A percentile compares a stretch with the other conserved stretches of the same genome.
These are phyloP conservation scores for Cutaneotrichosporon sp. DNA, from an alignment of 1,284 basidiomycete species.

Conservation along the genomic window DNA sequence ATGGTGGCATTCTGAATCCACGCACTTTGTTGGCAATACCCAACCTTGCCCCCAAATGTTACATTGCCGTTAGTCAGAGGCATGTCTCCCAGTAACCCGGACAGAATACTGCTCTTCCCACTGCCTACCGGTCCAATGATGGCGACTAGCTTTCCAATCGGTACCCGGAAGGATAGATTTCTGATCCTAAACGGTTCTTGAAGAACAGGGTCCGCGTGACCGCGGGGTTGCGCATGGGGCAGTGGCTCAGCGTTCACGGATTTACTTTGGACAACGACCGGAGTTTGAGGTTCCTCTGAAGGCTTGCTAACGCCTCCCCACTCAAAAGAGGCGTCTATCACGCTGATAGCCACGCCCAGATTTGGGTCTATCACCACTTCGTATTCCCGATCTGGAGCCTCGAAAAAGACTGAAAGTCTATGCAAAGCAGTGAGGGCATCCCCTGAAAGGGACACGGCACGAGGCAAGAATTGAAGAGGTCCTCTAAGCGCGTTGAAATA, in stretches of 20 bases:
- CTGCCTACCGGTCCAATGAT: constrained; percentile 59
- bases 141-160: constrained; percentile 58
- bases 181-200: constrained; percentile 53
- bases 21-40: constrained; percentile 68
- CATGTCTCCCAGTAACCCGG: constrained; percentile 69
- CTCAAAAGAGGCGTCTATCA: constrained; percentile 58
- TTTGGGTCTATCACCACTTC: constrained; percentile 50
- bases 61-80: constrained; percentile 54
- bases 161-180: constrained; percentile 55
- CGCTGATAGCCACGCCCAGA: constrained; percentile 54
- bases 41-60: constrained; percentile 62
- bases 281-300: too few relatives aligned
- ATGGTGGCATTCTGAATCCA: constrained; percentile 84
- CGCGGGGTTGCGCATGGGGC: too few relatives aligned
- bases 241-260: too few relatives aligned
- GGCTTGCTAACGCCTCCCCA: constrained; percentile 48
- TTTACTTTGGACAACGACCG: too few relatives aligned
- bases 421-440: not conserved
- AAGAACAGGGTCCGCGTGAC: too few relatives aligned
- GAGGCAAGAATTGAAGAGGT: constrained; percentile 1
- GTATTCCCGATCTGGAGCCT: constrained; percentile 49
- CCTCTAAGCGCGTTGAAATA: constrained; percentile 56
- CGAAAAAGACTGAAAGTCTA: not conserved
- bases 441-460: not conserved
- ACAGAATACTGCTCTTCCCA: constrained; percentile 61